Conservation (phyloP, 352 stramenopile genomes). For the Phytophthora gonapodyides region DNA sequence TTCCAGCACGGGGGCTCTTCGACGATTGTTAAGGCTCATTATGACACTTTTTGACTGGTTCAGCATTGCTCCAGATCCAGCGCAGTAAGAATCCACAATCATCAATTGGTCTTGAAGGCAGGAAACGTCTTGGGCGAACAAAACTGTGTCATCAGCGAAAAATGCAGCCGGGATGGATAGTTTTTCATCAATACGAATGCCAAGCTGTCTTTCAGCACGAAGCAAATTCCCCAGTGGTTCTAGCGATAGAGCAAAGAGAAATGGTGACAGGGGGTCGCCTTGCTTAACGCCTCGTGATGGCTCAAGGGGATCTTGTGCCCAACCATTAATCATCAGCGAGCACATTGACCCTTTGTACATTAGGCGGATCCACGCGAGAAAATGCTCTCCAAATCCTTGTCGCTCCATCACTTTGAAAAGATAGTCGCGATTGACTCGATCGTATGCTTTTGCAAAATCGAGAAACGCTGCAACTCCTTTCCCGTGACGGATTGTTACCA, state of each 20-base stretch:
- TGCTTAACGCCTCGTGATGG: neutral
- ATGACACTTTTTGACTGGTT: slow-evolving; percentile 5
- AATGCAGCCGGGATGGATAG: slow-evolving; percentile 4
- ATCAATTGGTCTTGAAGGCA: neutral
- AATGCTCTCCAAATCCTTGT: slow-evolving; percentile 1
- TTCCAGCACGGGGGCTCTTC: neutral
- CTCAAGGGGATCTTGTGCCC: neutral
- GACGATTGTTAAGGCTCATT: slow-evolving; percentile 2
- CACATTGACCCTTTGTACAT: no score
- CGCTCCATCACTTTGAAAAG: slow-evolving; percentile 2
- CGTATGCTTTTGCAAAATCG: slow-evolving; percentile 4
- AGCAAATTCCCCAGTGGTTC: no score
- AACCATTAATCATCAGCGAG: no score
- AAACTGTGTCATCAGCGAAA: neutral
- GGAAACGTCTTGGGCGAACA: neutral
- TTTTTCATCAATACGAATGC: no score
- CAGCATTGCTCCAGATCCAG: slow-evolving; percentile 2
- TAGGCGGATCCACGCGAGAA: no score
- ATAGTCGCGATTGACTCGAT: neutral
- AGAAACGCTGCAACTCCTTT: neutral
- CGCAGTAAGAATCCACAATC: slow-evolving; percentile 4
- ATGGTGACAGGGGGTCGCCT: neutral
- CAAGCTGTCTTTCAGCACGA: no score
- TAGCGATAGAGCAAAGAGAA: slow-evolving; percentile 1
- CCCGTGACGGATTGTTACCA: neutral